phyloP scores from a whole-genome alignment of 371 early-diverging fungal species.

The Mucor indicus region DNA sequence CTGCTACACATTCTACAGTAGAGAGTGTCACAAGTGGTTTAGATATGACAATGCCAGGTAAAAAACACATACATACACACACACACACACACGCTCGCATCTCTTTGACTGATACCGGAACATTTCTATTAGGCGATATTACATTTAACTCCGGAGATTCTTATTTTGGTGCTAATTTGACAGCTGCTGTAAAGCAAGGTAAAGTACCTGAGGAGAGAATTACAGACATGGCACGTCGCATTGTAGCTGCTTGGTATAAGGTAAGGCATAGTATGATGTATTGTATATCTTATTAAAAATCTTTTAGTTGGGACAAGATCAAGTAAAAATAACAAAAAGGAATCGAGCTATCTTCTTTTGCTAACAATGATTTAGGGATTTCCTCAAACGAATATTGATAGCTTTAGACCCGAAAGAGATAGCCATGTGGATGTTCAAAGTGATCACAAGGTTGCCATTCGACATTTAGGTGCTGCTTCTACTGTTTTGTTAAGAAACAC shows the following conservation, averaged over 20 bases:
- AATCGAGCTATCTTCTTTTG: not conserved
- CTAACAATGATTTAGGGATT: conserved; percentile 18
- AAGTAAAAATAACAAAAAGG: conserved; percentile 2
- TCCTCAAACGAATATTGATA: conserved; percentile 36
- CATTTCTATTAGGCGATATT: conserved; percentile 24
- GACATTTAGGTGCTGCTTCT: conserved; percentile 52
- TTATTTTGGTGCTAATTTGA: conserved; percentile 40
- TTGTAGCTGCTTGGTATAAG: conserved; percentile 55
- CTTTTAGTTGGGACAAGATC: conserved; percentile 21
- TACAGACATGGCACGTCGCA: conserved; percentile 56
- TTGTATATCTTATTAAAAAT: conserved; percentile 9
- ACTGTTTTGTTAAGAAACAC: conserved; percentile 46
- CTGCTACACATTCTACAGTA: conserved; percentile 32
- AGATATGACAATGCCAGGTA: conserved; percentile 64
- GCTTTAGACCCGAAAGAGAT: conserved; percentile 21
- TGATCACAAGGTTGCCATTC: conserved; percentile 30
- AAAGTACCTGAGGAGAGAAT: conserved; percentile 32
- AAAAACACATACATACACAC: not conserved
- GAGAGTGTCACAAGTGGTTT: conserved; percentile 44
- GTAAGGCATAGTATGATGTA: no score
- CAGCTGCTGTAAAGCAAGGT: conserved; percentile 31
- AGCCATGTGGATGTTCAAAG: conserved; percentile 35
- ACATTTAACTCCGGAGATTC: conserved; percentile 25
- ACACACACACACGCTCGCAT: not conserved
- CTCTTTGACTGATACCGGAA: not conserved